Evolutionary conservation across 441 rosid genomes (phyloP).

Genomic region (Corymbia citriodora): DNA sequence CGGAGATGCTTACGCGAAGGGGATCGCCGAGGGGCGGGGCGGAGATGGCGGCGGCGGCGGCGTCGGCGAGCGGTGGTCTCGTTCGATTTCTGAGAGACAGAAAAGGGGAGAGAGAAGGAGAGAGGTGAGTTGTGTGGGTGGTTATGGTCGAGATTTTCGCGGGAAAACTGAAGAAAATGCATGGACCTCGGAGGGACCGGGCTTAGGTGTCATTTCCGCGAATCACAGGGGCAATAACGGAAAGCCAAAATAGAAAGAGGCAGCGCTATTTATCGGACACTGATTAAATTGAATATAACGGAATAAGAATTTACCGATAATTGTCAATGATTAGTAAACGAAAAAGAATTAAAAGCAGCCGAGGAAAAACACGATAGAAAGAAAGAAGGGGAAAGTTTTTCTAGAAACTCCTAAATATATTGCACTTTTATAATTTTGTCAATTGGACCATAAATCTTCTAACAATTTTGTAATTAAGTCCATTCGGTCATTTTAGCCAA

Average conservation of each 20-base stretch:
- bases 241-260: neutral
- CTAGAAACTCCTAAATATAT: too few relatives aligned
- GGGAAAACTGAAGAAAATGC: slow-evolving; percentile 31
- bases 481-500: too few relatives aligned
- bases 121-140: neutral
- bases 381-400: neutral
- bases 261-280: neutral
- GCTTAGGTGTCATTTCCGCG: neutral
- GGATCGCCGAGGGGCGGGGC: too few relatives aligned
- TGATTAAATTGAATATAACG: neutral
- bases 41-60: neutral
- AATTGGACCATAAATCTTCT: too few relatives aligned
- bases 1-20: neutral
- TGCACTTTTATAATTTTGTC: accelerated
- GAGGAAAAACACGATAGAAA: neutral
- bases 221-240: neutral
- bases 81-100: neutral
- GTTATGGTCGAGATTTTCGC: slow-evolving; percentile 31
- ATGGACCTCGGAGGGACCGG: slow-evolving; percentile 11
- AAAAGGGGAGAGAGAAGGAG: neutral
- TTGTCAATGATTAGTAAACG: neutral
- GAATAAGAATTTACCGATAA: neutral
- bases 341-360: accelerated
- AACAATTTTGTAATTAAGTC: too few relatives aligned
- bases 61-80: neutral